Base-by-base conservation (phyloP, 495 filamentous ascomycete species). In the Aspergillus panamensis region DNA sequence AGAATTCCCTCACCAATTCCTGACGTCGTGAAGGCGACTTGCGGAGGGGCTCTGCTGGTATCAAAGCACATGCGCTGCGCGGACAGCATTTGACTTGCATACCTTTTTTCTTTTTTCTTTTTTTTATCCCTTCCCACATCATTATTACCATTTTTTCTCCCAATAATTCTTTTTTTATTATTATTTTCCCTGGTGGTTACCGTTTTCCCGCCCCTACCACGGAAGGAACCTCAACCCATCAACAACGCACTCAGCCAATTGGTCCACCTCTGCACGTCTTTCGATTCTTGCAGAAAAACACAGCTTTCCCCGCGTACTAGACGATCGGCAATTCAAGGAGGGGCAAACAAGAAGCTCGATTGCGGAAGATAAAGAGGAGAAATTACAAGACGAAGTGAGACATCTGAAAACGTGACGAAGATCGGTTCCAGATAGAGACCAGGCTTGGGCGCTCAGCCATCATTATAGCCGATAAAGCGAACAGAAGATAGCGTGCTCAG, bases 241-340 rank as follows among this genome's bases (percentile, higher is more conserved):
- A 10, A 35, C 51, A 45, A 37, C 57, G 21, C 14, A 35, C 20
- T 19, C 53, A n/a, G 53, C 51, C 74, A 75, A 74, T 72, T 72
- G 68, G 70, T 53, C 62, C 57, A 63, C 61, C 67, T 69, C 58
- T 66, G 59, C 68, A 71, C 62, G 56, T 49, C 54, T 57, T 66
- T 61, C 58, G 58, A 60, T 59, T 63, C 62, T 49, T 69, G 69
- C 66, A 67, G 68, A 59, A 64, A 58, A 61, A 58, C 68, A 74
- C 69, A 74, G 71, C 68, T 72, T 75, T 68, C 73, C 71, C 74
- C 69, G 69, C 74, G 67, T 57, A 66, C 62, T 56, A 67, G 62
- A 66, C 65, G 70, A 75, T 75, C 70, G 62, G 62, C 73, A 57
- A 65, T 53, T 63, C 50, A 39, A 69, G 69, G 66, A 69, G 65